Evolutionary conservation across 352 stramenopile species (phyloP), one percentile per base, ranked within the genome.

Genomic region (Pythium rhizo-oryzae): DNA sequence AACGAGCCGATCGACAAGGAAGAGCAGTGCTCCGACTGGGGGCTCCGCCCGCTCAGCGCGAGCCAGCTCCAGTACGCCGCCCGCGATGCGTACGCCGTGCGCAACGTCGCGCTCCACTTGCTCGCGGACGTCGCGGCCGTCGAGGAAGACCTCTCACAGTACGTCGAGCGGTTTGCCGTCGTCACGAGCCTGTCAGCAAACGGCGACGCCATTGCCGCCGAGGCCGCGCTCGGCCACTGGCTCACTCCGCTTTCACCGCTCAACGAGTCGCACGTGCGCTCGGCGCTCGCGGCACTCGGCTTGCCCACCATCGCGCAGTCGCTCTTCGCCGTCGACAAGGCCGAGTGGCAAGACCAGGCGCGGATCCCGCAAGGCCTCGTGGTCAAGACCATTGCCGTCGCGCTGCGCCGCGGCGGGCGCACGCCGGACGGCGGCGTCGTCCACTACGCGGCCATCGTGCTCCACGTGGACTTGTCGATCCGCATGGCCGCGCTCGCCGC

Each of bases 1-100:
- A 69, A 76, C 11, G 63, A 78, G n/a, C 43, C 69, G 23, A 33
- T 91, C 25, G 74, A 84, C 57, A 91, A 90, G 33, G 76, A 89
- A 47, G 68, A 91, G 54, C 83, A 91, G 55, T 89, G 81, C 46
- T 89, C 79, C 0, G 81, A 90, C 57, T 91, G 83, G 83, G 74
- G 76, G 24, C 59, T 24, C 0, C 77, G 83, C 0, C 81, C 81
- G 19, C 65, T 90, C 12, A 79, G 76, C 7, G 28, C 52, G 0
- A 66, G 51, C 7, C 83, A 91, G 44, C 61, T 90, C 1, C 51
- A 73, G 52, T 91, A 91, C 51, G 83, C 82, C 19, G 82, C 80
- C 4, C 81, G 75, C 71, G 82, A 91, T 23, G 82, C 79, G 2
- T 83, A 78, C 30, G 79, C 59, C 2, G 81, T 86, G 56, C 77